Conservation (phyloP, 768 basidiomycete genomes). For the Xerocomus spinulosus region DNA sequence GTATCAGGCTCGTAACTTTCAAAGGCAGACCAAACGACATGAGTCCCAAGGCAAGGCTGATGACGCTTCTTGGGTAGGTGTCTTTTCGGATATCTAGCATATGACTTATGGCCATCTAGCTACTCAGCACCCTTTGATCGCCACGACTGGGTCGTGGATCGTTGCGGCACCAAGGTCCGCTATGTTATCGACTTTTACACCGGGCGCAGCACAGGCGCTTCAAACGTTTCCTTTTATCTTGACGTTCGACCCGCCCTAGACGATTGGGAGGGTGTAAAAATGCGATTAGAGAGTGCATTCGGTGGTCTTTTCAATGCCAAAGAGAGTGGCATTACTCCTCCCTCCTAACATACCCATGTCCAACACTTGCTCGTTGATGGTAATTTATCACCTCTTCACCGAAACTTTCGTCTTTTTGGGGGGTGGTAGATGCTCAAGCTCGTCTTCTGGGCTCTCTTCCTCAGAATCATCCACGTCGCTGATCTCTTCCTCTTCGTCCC, state of each 20-base stretch:
- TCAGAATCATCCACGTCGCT: slow-evolving; percentile 46
- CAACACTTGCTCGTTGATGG: neutral
- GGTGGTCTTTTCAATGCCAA: slow-evolving; percentile 26
- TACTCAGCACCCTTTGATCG: slow-evolving; percentile 94
- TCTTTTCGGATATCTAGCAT: neutral
- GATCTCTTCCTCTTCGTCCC: slow-evolving; percentile 64
- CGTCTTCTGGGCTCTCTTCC: slow-evolving; percentile 42
- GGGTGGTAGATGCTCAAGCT: slow-evolving; percentile 43
- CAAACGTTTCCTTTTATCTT: slow-evolving; percentile 80
- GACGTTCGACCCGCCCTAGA: slow-evolving; percentile 94
- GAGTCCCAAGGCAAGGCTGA: slow-evolving; percentile 77
- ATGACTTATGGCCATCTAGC: slow-evolving; percentile 39
- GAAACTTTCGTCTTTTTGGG: slow-evolving; percentile 51
- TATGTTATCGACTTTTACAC: slow-evolving; percentile 99
- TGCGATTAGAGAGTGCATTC: slow-evolving; percentile 66
- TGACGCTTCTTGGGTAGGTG: slow-evolving; percentile 80
- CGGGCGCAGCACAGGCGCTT: slow-evolving; percentile 51
- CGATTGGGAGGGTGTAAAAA: slow-evolving; percentile 87
- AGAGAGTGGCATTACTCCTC: slow-evolving; percentile 16
- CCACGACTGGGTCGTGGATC: slow-evolving; percentile 95
- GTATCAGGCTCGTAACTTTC: slow-evolving; percentile 81
- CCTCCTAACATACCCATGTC: slow-evolving; percentile 4
- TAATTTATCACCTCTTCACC: slow-evolving; percentile 40
- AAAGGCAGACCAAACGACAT: slow-evolving; percentile 79
- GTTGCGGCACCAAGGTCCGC: slow-evolving; percentile 82